These are phyloP conservation scores for Ustilago shanxiensis DNA, from an alignment of 1,284 basidiomycete genomes.

Conservation along the genomic window DNA sequence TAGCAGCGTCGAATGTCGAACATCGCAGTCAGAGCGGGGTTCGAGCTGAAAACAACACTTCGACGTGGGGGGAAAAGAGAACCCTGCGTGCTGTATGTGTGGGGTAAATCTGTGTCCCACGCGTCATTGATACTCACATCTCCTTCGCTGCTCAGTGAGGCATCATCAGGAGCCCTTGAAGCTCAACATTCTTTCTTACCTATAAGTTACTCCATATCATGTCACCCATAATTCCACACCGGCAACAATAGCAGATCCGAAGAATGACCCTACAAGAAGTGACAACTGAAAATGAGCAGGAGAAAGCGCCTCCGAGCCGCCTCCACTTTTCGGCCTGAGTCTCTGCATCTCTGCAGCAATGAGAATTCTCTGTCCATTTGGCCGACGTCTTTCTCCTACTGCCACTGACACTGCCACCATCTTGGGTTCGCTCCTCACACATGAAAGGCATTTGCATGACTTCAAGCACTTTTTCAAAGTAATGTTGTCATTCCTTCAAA, in stretches of 20 bases:
- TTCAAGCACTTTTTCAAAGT: background rate
- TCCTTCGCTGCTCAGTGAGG: background rate
- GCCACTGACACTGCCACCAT: background rate
- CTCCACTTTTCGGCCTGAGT: constrained; percentile 11
- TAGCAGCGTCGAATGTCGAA: background rate
- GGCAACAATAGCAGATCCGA: too few relatives aligned
- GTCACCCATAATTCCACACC: too few relatives aligned
- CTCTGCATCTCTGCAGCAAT: background rate
- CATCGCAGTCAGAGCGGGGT: background rate
- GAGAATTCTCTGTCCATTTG: background rate
- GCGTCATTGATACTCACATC: background rate
- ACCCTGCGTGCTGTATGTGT: background rate
- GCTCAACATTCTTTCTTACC: too few relatives aligned
- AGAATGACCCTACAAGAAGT: too few relatives aligned
- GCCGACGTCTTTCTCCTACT: background rate
- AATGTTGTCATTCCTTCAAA: background rate
- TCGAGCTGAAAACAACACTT: background rate
- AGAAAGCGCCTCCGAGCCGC: constrained; percentile 25
- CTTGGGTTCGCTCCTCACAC: background rate
- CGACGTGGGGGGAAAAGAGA: constrained; percentile 16
- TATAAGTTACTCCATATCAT: too few relatives aligned
- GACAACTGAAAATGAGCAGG: too few relatives aligned
- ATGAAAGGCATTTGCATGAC: background rate
- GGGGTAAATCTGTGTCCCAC: constrained; percentile 1
- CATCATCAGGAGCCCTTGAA: background rate